A percentile compares a stretch with the other conserved stretches of the same genome.
Conservation (phyloP, 208 protist species). For the Trypanosoma boissoni region DNA sequence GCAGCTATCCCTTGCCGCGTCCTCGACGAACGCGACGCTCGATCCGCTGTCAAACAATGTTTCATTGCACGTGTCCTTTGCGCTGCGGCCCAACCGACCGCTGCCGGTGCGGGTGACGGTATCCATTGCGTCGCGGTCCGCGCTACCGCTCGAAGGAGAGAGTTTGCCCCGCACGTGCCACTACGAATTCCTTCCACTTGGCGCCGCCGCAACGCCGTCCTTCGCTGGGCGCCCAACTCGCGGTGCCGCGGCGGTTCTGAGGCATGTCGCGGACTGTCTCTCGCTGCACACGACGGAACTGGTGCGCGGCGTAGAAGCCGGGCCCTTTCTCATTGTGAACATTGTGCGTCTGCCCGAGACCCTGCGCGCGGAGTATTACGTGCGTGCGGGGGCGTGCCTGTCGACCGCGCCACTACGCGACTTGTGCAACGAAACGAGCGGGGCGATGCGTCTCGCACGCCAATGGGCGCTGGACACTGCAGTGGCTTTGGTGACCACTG, state of each 20-base stretch:
- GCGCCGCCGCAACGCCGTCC: constrained; percentile 22
- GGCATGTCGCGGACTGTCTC: constrained; percentile 42
- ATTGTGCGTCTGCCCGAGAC: constrained; percentile 28
- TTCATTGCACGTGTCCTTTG: neutral
- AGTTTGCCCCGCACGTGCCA: constrained; percentile 28
- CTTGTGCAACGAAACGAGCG: constrained; percentile 39
- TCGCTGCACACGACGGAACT: constrained; percentile 49
- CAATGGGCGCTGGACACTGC: constrained; percentile 29
- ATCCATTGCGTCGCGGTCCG: constrained; percentile 16
- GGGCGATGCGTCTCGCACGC: constrained; percentile 29
- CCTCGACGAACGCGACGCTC: constrained; percentile 3
- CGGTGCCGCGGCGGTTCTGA: constrained; percentile 25
- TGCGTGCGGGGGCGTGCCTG: constrained; percentile 38
- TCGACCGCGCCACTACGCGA: constrained; percentile 13
- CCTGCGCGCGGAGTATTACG: constrained; percentile 31
- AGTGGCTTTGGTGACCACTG: constrained; percentile 24
- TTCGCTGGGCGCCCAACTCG: constrained; percentile 31
- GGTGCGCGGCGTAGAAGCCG: constrained; percentile 26
- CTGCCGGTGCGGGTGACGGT: constrained; percentile 25
- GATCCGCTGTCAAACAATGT: constrained; percentile 1
- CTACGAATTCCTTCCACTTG: constrained; percentile 39
- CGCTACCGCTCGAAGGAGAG: constrained; percentile 37
- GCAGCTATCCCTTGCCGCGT: neutral
- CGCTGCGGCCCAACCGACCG: neutral
- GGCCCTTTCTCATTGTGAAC: constrained; percentile 36